These are phyloP conservation scores for Arachis monticola DNA, from an alignment of 331 rosid species.

Conservation along the genomic window DNA sequence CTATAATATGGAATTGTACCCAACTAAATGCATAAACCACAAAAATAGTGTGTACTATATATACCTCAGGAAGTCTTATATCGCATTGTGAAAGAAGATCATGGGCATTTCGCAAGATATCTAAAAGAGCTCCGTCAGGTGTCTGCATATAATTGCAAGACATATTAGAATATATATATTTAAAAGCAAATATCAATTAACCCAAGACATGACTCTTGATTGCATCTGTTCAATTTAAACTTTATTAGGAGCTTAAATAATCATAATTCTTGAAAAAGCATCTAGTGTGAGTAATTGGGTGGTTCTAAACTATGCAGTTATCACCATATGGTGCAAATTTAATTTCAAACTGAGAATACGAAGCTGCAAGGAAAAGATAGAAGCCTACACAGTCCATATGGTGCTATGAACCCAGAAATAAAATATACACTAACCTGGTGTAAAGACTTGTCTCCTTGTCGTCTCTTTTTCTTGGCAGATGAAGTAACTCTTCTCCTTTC, in stretches of 20 bases:
- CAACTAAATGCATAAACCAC: constrained; percentile 29
- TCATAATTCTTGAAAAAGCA: constrained; percentile 5
- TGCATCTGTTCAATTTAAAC: constrained; percentile 14
- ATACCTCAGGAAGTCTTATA: constrained; percentile 87
- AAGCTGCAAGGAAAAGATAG: constrained; percentile 1
- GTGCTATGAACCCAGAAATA: constrained; percentile 21
- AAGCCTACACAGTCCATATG: constrained; percentile 11
- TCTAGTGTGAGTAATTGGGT: not conserved
- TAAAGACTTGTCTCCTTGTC: constrained; percentile 64
- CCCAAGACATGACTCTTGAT: constrained; percentile 26
- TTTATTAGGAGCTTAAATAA: constrained; percentile 23
- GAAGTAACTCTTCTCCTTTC: constrained; percentile 93
- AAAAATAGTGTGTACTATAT: constrained; percentile 16
- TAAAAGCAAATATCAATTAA: constrained; percentile 29
- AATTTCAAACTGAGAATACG: constrained; percentile 19
- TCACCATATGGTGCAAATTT: not conserved
- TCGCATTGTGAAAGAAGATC: constrained; percentile 85
- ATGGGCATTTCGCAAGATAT: constrained; percentile 77
- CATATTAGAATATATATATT: constrained; percentile 12
- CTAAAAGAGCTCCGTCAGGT: constrained; percentile 91
- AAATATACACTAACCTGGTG: constrained; percentile 68
- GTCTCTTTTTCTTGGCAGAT: constrained; percentile 87
- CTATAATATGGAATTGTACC: constrained; percentile 26
- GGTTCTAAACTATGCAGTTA: constrained; percentile 17
- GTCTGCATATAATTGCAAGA: constrained; percentile 65